Base-by-base conservation (phyloP, 495 filamentous ascomycete species). In the Penicillium herquei region DNA sequence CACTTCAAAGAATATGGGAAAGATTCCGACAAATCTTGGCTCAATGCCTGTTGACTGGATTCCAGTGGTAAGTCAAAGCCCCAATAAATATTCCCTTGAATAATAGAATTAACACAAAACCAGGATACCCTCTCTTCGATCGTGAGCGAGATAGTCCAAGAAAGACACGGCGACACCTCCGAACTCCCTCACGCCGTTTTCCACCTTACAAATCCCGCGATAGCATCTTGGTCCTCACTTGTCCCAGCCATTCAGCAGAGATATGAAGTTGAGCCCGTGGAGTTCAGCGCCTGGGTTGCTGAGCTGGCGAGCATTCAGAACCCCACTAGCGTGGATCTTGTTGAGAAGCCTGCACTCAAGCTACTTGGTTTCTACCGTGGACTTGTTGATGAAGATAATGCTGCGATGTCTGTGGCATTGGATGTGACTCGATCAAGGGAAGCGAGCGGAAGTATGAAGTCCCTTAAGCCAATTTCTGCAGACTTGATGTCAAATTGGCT, bases 141-240 rank as follows among this genome's bases (percentile, higher is more conserved):
- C 11, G 57, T 66, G 52, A 48, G 48, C 26, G 63, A 66, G 11
- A 59, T 63, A 7, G 49, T 66, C 10, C 37, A 66, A 37, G 39
- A 51, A 21, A 51, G 63, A 21, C 63, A 66, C 35, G 30, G 12
- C 10, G 40, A 39, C 18, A 41, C 11, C 1, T 39, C 49, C 30
- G 42, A 56, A 3, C 5, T 17, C 9, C 46, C 43, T 2, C 45
- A 45, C 7, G 54, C 62, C 7, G 56, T 65, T 13, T 70, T 66
- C 39, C 71, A 73, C 43, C 46, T 73, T 13, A 65, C 66, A 0
- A 73, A 73, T 39, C 59, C 65, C 5, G 7, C 54, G 8, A 35
- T 7, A 11, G 37, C 57, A 1, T 13, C 59, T 0, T 73, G 70
- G 70, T 52, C 50, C 3, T 55, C 59, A 11, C 58, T 73, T 17